phyloP scores from a whole-genome alignment of 805 yeast species.

The Teunomyces gatunensis region DNA sequence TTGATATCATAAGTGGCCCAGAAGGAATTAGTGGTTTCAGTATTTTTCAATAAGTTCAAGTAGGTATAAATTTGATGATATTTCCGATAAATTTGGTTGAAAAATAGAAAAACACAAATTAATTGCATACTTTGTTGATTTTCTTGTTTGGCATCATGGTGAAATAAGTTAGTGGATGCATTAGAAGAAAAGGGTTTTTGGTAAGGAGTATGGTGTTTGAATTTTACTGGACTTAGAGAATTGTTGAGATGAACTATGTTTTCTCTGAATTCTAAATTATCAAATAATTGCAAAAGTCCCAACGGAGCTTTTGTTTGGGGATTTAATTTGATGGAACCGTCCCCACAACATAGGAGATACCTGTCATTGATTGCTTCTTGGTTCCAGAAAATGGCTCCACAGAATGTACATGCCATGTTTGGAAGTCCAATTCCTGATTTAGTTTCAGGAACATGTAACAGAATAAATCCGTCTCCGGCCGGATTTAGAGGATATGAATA shows the following conservation, averaged over 20 bases:
- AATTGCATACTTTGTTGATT: background rate
- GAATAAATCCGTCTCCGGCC: background rate
- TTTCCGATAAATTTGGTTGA: background rate
- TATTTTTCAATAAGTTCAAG: background rate
- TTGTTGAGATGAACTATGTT: background rate
- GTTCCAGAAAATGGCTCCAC: constrained; percentile 1
- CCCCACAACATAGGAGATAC: background rate
- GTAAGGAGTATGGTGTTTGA: background rate
- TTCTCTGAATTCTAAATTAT: background rate
- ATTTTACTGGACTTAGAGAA: background rate
- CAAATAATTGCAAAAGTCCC: background rate
- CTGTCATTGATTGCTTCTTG: background rate
- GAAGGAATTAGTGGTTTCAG: background rate
- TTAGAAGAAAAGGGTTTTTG: background rate
- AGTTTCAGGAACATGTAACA: background rate
- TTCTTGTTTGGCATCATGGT: background rate
- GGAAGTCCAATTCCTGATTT: background rate
- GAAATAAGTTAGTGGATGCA: background rate
- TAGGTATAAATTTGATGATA: background rate
- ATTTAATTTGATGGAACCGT: background rate
- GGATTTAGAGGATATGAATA: background rate
- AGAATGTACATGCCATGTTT: background rate
- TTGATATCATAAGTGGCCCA: background rate
- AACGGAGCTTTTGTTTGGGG: background rate
- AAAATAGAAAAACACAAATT: background rate